Base-by-base conservation (phyloP, 2,329 filamentous ascomycete genomes). In the Xylariaceae sp. region DNA sequence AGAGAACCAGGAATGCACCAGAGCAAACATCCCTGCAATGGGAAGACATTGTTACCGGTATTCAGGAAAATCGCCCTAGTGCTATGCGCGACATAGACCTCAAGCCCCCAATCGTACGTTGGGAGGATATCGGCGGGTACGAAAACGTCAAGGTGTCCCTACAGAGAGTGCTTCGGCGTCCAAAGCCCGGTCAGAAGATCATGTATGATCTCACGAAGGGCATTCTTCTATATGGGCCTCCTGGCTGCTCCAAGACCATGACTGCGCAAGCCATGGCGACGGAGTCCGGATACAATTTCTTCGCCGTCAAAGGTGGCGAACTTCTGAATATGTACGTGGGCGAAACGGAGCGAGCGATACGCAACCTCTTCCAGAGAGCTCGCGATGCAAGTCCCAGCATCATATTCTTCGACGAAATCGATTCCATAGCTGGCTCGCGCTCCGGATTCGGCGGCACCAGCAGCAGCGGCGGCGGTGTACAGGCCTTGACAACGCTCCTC, bases 381-480 rank as follows among this genome's bases (percentile, higher is more conserved):
- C 77, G 86, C 32, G 83, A 85, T n/a, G 90, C 89, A 8, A 82
- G 83, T 38, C 91, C 91, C 0, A 89, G 87, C 60, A 91, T 96
- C 64, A 89, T 97, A 55, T 97, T 96, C 73, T 95, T 96, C 52
- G 90, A 97, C 61, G 90, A 97, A 63, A 93, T 97, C 54, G 90
- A 97, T 65, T 83, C 87, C 4, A 91, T 97, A 48, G 86, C 64
- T 56, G 83, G 67, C 2, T 68, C 72, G 41, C 66, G 75, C 7
- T 53, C 68, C 31, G 68, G 73, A 16, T 68, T 72, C 39, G 70
- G 52, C 12, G 39, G 71, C 19, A 71, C 44, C 13, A 32, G 36
- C 9, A 24, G 39, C 31, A 40, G 71, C 3, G 62, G 64, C 4
- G 63, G 68, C 15, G 66, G 83, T 1, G 74, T 95, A 36, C 93